phyloP scores from a whole-genome alignment of 768 basidiomycete species.

The Suillus subalutaceus region DNA sequence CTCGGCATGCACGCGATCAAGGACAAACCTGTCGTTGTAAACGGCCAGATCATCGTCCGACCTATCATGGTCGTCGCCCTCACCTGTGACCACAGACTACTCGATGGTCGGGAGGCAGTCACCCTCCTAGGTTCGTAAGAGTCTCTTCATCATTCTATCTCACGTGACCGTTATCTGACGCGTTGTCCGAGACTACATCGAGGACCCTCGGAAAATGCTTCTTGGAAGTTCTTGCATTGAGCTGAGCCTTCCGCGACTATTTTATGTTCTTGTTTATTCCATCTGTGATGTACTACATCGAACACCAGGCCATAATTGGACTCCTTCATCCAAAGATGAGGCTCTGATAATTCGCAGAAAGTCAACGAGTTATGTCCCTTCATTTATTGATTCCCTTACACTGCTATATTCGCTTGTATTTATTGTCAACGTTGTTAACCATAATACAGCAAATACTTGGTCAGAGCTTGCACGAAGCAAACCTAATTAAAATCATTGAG shows the following conservation, averaged over 20 bases:
- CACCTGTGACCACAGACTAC: slow-evolving; percentile 93
- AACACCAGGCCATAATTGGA: slow-evolving; percentile 2
- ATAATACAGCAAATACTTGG: too few species aligned
- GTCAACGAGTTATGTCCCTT: neutral
- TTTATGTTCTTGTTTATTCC: neutral
- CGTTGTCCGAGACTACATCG: slow-evolving; percentile 82
- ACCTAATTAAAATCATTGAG: too few species aligned
- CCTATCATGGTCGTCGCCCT: slow-evolving; percentile 95
- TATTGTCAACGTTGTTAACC: too few species aligned
- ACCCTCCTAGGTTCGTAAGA: slow-evolving; percentile 94
- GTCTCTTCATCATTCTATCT: neutral
- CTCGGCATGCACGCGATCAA: slow-evolving; percentile 97
- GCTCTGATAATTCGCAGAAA: neutral
- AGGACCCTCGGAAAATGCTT: slow-evolving; percentile 88
- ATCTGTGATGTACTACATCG: neutral
- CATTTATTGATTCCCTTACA: neutral
- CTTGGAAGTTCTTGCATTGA: slow-evolving; percentile 51
- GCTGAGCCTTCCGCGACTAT: neutral
- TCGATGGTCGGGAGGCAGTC: slow-evolving; percentile 95
- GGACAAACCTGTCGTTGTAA: slow-evolving; percentile 85
- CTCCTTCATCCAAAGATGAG: neutral
- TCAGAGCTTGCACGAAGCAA: too few species aligned
- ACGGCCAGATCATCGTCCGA: slow-evolving; percentile 94
- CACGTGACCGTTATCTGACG: slow-evolving; percentile 12
- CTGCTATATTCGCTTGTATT: neutral